Conservation (phyloP, 345 rosid genomes). For the Brassica nigra region DNA sequence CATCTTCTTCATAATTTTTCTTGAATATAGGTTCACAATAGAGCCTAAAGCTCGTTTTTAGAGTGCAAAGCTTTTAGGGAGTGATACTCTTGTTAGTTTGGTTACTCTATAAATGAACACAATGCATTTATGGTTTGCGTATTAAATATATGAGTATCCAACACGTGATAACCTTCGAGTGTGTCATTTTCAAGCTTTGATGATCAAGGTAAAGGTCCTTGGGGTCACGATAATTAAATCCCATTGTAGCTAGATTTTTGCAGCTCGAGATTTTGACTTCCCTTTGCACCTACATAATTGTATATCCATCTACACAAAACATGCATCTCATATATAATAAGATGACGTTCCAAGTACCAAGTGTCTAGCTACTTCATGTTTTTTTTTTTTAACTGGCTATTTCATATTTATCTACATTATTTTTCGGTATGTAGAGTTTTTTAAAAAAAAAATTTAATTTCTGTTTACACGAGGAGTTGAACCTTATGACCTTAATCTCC, state of each 20-base stretch:
- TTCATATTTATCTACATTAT: not conserved
- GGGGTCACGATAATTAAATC: constrained; percentile 36
- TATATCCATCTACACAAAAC: not conserved
- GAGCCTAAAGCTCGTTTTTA: constrained; percentile 3
- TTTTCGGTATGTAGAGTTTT: not conserved
- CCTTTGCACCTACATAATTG: constrained; percentile 6
- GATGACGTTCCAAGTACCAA: not conserved
- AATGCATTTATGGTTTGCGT: constrained; percentile 14
- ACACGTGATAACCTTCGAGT: constrained; percentile 34
- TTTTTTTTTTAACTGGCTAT: too few relatives aligned
- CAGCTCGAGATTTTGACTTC: constrained; percentile 42
- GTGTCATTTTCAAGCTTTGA: constrained; percentile 33
- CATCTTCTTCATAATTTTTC: not conserved
- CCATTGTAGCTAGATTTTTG: constrained; percentile 31
- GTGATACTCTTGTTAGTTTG: constrained; percentile 11
- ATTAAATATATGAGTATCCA: constrained; percentile 18
- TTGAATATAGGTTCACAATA: not conserved
- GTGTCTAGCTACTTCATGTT: not conserved
- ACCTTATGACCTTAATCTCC: too few relatives aligned
- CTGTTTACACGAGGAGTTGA: too few relatives aligned
- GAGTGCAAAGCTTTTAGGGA: constrained; percentile 7
- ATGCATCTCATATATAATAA: not conserved
- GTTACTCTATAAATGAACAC: constrained; percentile 5
- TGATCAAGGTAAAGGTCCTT: constrained; percentile 33
- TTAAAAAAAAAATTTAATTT: too few relatives aligned